Percentiles rank a stretch among this genome's conserved stretches.
Evolutionary conservation across 225 moss, liverwort and hornwort species (phyloP).

Genomic region (Neckera pumila): DNA sequence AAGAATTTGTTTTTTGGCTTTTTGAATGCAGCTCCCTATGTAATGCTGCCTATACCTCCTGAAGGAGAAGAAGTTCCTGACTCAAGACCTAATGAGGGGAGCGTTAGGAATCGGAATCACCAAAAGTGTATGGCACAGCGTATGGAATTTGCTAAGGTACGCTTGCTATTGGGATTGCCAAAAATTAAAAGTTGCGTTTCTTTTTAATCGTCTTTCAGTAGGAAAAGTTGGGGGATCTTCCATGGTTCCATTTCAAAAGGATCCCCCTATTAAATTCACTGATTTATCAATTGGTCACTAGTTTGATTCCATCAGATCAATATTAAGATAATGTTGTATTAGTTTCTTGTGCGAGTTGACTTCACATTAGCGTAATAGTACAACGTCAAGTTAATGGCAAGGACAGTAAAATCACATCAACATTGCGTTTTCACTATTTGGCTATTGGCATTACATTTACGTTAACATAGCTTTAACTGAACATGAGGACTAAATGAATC

Average conservation of each 20-base stretch:
- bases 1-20: neutral
- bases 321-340: neutral
- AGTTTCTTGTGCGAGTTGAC: neutral
- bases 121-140: constrained; percentile 89
- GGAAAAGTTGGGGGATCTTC: neutral
- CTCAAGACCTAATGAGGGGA: constrained; percentile 70
- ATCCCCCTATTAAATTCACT: neutral
- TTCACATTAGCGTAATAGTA: neutral
- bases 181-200: neutral
- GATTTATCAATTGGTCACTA: neutral
- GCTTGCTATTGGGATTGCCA: neutral
- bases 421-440: too few species aligned
- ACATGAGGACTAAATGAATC: neutral
- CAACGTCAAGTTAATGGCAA: neutral
- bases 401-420: too few species aligned
- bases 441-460: too few species aligned
- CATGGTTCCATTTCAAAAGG: neutral
- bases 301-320: neutral
- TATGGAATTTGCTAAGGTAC: constrained; percentile 68
- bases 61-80: constrained; percentile 69
- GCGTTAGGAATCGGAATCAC: constrained; percentile 80
- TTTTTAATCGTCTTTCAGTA: neutral
- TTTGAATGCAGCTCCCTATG: constrained; percentile 54
- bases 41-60: constrained; percentile 56
- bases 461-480: neutral